Percentiles rank a stretch among this genome's conserved stretches.
These are phyloP conservation scores for Aspergillus versicolor DNA, from an alignment of 2,329 filamentous ascomycete species.

Conservation along the genomic window DNA sequence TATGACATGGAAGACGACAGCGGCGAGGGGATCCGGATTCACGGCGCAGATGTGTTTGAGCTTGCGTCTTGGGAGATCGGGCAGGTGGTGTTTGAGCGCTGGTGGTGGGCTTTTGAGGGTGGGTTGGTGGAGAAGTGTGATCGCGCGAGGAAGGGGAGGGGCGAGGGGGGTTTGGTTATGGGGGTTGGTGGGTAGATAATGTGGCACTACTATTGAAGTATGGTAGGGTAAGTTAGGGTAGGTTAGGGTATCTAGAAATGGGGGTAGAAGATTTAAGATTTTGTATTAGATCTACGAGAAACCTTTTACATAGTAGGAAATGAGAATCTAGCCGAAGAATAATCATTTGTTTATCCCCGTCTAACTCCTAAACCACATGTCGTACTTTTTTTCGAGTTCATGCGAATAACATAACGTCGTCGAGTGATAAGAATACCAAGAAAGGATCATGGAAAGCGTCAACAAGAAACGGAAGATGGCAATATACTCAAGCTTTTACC, in stretches of 20 bases:
- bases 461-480: conserved; percentile 7
- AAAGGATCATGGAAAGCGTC: conserved; percentile 14
- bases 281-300: background rate
- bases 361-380: conserved; percentile 34
- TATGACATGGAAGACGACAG: conserved; percentile 58
- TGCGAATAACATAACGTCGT: conserved; percentile 29
- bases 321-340: background rate
- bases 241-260: background rate
- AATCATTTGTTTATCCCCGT: conserved; percentile 16
- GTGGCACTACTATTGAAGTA: background rate
- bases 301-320: background rate
- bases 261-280: background rate
- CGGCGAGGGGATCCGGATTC: conserved; percentile 53
- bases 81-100: conserved; percentile 57
- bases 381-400: conserved; percentile 33
- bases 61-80: conserved; percentile 57
- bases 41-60: conserved; percentile 51
- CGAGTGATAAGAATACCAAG: conserved; percentile 20
- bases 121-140: conserved; percentile 57
- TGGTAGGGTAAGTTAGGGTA: too few species aligned
- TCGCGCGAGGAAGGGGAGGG: conserved; percentile 49
- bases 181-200: background rate
- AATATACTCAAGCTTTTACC: conserved; percentile 12
- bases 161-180: conserved; percentile 28
- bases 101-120: conserved; percentile 62